phyloP scores from a whole-genome alignment of 257 asterid species.

The Gentiana dahurica region DNA sequence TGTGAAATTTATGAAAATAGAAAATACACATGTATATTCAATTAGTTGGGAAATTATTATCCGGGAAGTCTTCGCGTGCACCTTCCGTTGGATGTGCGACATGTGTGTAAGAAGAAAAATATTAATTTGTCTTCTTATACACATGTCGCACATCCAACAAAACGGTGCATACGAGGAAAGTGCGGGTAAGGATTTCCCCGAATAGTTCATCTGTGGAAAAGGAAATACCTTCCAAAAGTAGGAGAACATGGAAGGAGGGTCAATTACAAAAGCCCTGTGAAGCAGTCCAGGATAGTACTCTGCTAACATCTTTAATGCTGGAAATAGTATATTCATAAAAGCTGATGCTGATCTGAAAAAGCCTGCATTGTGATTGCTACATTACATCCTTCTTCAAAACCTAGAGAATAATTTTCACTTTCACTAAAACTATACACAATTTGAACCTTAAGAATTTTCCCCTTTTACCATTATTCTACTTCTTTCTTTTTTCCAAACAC shows the following conservation, averaged over 20 bases:
- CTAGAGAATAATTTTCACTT: slow-evolving; percentile 10
- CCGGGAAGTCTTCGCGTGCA: no score
- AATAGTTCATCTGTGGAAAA: background rate
- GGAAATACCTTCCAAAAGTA: slow-evolving; percentile 88
- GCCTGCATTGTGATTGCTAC: slow-evolving; percentile 45
- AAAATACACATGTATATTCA: no score
- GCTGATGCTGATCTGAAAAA: slow-evolving; percentile 94
- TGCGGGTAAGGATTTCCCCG: no score
- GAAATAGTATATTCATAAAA: slow-evolving; percentile 70
- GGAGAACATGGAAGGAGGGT: slow-evolving; percentile 82
- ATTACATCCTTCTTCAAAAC: slow-evolving; percentile 25
- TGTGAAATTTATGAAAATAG: no score
- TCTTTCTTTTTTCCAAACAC: slow-evolving; percentile 28
- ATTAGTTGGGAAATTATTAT: no score
- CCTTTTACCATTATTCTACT: background rate
- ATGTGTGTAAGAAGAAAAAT: no score
- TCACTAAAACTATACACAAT: background rate
- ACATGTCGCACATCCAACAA: no score
- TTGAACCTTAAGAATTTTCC: no score
- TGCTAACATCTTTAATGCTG: slow-evolving; percentile 62
- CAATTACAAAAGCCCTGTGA: slow-evolving; percentile 74
- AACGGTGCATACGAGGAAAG: no score
- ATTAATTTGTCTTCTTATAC: no score
- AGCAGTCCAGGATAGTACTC: slow-evolving; percentile 80
- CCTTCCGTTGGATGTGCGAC: no score